Percentiles rank a stretch among this genome's conserved stretches.
phyloP scores from a whole-genome alignment of 2,329 filamentous ascomycete genomes.

The Orbilia brochopaga region DNA sequence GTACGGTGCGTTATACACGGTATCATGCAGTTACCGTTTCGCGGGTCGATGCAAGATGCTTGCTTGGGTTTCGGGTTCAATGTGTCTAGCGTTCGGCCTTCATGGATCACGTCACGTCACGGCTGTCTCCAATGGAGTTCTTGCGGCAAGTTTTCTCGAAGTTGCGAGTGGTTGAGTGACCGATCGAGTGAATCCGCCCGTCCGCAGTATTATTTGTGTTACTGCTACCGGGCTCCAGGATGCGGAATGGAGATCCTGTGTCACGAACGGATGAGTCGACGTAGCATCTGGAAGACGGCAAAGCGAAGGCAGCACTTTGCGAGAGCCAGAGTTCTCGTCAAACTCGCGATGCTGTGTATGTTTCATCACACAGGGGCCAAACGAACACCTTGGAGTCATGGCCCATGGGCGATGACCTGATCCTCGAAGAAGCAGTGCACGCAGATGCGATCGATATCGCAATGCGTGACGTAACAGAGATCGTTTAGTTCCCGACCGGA shows the following conservation, averaged over 20 bases:
- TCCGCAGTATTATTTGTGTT: background rate
- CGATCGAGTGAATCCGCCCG: no score
- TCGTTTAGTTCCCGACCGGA: conserved; percentile 3
- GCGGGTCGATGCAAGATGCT: background rate
- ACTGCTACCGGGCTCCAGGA: background rate
- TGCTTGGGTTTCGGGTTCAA: no score
- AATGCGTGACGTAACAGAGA: background rate
- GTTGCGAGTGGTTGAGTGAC: no score
- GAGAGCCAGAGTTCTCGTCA: background rate
- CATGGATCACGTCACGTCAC: background rate
- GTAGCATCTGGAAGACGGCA: conserved; percentile 2
- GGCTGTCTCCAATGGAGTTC: background rate
- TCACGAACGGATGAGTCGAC: background rate
- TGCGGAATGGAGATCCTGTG: background rate
- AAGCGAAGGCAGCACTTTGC: background rate
- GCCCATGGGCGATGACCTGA: no score
- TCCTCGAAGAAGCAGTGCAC: background rate
- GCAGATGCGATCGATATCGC: background rate
- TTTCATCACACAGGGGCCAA: no score
- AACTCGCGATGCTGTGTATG: background rate
- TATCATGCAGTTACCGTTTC: conserved; percentile 2
- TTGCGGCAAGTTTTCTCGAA: no score
- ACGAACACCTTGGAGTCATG: background rate
- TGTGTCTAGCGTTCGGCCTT: background rate
- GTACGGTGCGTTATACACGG: background rate